Evolutionary conservation across 1,139 yeast species (phyloP).

Genomic region (Kazachstania sp.): DNA sequence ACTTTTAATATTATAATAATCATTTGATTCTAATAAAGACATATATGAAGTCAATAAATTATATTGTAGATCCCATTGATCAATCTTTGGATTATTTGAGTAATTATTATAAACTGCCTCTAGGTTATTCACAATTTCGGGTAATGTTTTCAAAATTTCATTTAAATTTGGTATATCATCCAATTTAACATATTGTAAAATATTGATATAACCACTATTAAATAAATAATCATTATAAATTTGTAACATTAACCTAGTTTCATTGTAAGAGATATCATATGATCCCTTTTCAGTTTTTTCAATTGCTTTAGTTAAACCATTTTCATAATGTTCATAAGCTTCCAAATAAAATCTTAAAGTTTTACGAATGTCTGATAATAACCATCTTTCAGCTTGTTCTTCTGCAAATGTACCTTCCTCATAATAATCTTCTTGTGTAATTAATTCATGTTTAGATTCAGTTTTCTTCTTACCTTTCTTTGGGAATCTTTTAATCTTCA

Average conservation of each 20-base stretch:
- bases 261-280: conserved; percentile 27
- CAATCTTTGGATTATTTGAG: conserved; percentile 4
- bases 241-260: conserved; percentile 25
- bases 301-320: conserved; percentile 15
- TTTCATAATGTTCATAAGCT: conserved; percentile 24
- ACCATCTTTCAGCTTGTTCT: conserved; percentile 32
- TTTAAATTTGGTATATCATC: conserved; percentile 17
- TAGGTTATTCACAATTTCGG: conserved; percentile 19
- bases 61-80: conserved; percentile 29
- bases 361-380: conserved; percentile 28
- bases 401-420: conserved; percentile 26
- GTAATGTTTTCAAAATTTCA: conserved; percentile 13
- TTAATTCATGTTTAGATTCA: conserved; percentile 9
- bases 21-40: conserved; percentile 20
- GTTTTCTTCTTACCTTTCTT: conserved; percentile 8
- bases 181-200: conserved; percentile 23
- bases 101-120: conserved; percentile 17
- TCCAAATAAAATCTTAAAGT: conserved; percentile 23
- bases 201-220: conserved; percentile 26
- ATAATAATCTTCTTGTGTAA: conserved; percentile 28
- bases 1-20: conserved; percentile 9
- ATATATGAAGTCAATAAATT: conserved; percentile 26
- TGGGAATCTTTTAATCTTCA: conserved; percentile 10
- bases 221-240: conserved; percentile 26
- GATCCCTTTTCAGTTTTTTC: conserved; percentile 13